Conservation (phyloP, 2,329 filamentous ascomycete species). For the Malbranchea cinnamomea region DNA sequence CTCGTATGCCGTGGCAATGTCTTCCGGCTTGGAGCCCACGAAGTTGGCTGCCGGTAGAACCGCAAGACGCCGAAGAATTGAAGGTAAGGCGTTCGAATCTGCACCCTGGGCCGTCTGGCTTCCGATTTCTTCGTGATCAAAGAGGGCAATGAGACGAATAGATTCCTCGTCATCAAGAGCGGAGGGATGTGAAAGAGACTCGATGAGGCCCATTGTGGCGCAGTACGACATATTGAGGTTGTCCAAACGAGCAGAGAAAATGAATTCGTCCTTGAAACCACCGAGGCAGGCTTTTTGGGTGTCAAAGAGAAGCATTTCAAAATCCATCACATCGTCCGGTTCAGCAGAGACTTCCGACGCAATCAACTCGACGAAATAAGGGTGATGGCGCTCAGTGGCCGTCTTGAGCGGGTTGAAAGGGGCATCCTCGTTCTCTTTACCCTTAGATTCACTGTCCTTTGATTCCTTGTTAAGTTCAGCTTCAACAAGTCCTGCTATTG, state of each 20-base stretch:
- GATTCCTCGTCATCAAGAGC: conserved; percentile 60
- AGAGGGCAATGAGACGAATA: conserved; percentile 85
- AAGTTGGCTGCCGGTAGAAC: conserved; percentile 54
- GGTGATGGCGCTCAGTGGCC: conserved; percentile 72
- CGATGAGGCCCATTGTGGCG: conserved; percentile 68
- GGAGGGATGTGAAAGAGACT: conserved; percentile 50
- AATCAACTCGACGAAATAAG: conserved; percentile 71
- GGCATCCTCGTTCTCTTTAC: conserved; percentile 33
- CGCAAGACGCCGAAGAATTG: conserved; percentile 73
- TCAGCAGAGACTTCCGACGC: conserved; percentile 61
- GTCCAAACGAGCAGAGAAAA: conserved; percentile 90
- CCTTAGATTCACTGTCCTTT: conserved; percentile 16
- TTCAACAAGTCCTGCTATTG: conserved; percentile 74
- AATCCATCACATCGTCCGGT: conserved; percentile 66
- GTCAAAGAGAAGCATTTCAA: conserved; percentile 94
- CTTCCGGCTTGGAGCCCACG: conserved; percentile 36
- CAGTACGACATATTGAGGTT: conserved; percentile 97
- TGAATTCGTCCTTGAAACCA: conserved; percentile 81
- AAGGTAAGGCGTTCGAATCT: conserved; percentile 78
- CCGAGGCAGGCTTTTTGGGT: conserved; percentile 82
- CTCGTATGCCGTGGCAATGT: conserved; percentile 71
- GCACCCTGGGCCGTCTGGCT: conserved; percentile 86
- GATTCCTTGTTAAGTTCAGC: conserved; percentile 54
- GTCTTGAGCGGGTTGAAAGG: conserved; percentile 60
- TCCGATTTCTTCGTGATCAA: conserved; percentile 96